Evolutionary conservation across 306 rosid species (phyloP).

Genomic region (Rubus idaeus): DNA sequence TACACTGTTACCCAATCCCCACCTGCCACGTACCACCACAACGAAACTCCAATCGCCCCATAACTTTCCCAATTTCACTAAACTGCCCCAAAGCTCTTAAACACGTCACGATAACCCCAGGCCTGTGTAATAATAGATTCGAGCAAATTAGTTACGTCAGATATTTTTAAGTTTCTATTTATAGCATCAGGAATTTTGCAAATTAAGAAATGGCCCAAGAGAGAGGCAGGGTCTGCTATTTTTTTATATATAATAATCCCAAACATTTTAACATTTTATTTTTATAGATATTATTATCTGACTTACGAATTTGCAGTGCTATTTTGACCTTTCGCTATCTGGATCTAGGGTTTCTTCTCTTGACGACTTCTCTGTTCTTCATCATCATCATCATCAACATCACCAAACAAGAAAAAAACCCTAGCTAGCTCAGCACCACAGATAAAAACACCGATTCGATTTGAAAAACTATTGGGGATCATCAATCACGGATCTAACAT

Average conservation of each 20-base stretch:
- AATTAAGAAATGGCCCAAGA: neutral
- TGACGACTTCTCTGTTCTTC: slow-evolving; percentile 42
- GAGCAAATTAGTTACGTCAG: neutral
- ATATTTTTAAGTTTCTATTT: neutral
- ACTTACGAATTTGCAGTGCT: slow-evolving; percentile 31
- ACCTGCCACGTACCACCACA: neutral
- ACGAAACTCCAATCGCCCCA: neutral
- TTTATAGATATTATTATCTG: slow-evolving; percentile 15
- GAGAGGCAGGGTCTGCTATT: neutral
- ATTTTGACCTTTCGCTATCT: slow-evolving; percentile 86
- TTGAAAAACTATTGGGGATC: slow-evolving; percentile 22
- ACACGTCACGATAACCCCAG: neutral
- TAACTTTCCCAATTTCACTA: neutral
- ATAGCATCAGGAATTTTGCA: neutral
- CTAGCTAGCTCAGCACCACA: slow-evolving; percentile 42
- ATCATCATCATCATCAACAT: slow-evolving; percentile 23
- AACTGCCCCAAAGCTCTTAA: neutral
- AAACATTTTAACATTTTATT: neutral
- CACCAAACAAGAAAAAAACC: slow-evolving; percentile 39
- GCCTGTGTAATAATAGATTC: neutral
- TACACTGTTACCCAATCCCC: neutral
- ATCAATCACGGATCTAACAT: slow-evolving; percentile 68
- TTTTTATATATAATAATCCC: neutral
- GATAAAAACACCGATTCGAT: slow-evolving; percentile 13
- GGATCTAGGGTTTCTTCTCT: slow-evolving; percentile 95